Evolutionary conservation across 192 early-diverging fungal species (phyloP).

Genomic region (Gaertneriomyces semiglobifer): DNA sequence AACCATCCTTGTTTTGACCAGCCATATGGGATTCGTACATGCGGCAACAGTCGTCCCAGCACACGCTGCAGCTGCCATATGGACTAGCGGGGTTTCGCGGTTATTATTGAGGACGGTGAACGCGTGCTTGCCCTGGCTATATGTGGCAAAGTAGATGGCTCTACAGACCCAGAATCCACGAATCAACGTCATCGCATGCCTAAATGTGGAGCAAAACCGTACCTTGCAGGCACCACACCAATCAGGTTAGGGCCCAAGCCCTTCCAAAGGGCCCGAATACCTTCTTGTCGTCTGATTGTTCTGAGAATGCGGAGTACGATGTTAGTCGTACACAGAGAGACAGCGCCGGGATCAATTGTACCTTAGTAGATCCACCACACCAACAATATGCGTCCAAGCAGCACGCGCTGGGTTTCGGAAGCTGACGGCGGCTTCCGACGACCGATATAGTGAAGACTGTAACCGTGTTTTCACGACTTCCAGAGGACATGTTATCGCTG

Average conservation of each 20-base stretch:
- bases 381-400: conserved; percentile 23
- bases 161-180: conserved; percentile 35
- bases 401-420: conserved; percentile 28
- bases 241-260: conserved; percentile 91
- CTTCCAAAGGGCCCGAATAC: conserved; percentile 81
- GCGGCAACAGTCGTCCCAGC: conserved; percentile 76
- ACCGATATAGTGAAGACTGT: conserved; percentile 53
- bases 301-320: conserved; percentile 17
- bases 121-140: conserved; percentile 81
- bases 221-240: conserved; percentile 92
- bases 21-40: conserved; percentile 95
- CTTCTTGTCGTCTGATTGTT: conserved; percentile 70
- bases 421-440: conserved; percentile 18
- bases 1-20: conserved; percentile 89
- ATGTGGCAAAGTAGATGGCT: conserved; percentile 90
- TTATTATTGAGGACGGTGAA: conserved; percentile 72
- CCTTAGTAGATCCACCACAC: conserved; percentile 34
- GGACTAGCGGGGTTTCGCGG: conserved; percentile 72
- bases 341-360: neutral
- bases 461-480: conserved; percentile 93
- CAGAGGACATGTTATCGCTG: conserved; percentile 82
- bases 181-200: neutral
- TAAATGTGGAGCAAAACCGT: conserved; percentile 3
- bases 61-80: conserved; percentile 71
- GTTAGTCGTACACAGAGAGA: neutral